Conservation (phyloP, 2,329 filamentous ascomycete genomes). For the Aschersonia sp. region DNA sequence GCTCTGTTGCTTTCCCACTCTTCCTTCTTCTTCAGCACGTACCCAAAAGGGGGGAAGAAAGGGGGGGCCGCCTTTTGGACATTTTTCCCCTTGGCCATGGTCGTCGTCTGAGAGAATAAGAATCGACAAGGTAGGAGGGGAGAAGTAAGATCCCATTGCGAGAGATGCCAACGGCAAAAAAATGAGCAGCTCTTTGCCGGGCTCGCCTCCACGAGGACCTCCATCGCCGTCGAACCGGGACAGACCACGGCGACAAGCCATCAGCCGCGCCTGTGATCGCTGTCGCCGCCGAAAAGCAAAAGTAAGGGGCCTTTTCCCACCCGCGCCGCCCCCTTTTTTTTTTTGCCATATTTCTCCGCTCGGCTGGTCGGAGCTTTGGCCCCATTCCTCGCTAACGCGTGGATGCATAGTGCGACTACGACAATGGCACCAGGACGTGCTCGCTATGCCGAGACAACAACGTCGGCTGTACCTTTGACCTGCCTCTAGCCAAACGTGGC, state of each 20-base stretch:
- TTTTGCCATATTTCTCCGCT: conserved; percentile 1
- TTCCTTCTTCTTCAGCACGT: too few species aligned
- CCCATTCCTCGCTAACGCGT: not conserved
- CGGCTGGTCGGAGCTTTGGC: not conserved
- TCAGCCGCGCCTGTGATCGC: conserved; percentile 18
- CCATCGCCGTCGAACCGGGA: conserved; percentile 3
- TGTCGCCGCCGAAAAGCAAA: conserved; percentile 22
- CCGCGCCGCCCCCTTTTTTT: not conserved
- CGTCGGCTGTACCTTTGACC: conserved; percentile 20
- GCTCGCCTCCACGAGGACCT: conserved; percentile 7
- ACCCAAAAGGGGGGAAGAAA: too few species aligned
- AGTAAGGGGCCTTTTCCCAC: conserved; percentile 12
- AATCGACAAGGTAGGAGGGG: not conserved
- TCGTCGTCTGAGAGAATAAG: too few species aligned
- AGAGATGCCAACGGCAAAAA: not conserved
- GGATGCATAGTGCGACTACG: conserved; percentile 13
- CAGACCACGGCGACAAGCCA: conserved; percentile 7
- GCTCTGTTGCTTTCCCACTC: not conserved
- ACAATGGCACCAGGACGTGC: conserved; percentile 10
- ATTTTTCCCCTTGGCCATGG: too few species aligned
- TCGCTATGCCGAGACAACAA: conserved; percentile 18
- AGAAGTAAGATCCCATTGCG: not conserved
- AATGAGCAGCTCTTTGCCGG: conserved; percentile 5
- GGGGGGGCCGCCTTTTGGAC: too few species aligned
- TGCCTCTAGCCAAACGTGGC: conserved; percentile 22